phyloP scores from a whole-genome alignment of 192 early-diverging fungal species.

The Coemansia sp. region DNA sequence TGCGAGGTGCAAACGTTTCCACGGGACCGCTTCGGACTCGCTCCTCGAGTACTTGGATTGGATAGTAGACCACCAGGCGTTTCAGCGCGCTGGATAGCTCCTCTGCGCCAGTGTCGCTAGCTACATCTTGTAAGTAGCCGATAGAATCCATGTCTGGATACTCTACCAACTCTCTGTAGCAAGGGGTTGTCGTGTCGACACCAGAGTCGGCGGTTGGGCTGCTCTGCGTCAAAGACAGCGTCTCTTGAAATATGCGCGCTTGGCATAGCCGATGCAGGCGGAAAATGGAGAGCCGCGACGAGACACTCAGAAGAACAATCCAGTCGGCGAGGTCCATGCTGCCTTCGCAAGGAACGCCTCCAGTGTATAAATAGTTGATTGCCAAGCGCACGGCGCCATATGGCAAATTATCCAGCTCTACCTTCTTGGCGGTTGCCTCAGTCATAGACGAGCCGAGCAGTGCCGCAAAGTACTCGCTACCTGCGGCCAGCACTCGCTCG shows the following conservation, averaged over 20 bases:
- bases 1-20: slow-evolving; percentile 1
- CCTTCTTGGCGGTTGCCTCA: slow-evolving; percentile 23
- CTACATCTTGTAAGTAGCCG: slow-evolving; percentile 13
- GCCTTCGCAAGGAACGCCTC: slow-evolving; percentile 8
- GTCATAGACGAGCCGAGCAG: slow-evolving; percentile 37
- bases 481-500: slow-evolving; percentile 28
- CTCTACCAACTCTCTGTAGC: neutral
- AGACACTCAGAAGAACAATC: slow-evolving; percentile 25
- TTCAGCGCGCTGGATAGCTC: slow-evolving; percentile 27
- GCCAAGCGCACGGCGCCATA: slow-evolving; percentile 42
- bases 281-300: slow-evolving; percentile 32
- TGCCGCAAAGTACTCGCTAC: slow-evolving; percentile 48
- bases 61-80: slow-evolving; percentile 26
- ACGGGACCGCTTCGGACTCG: slow-evolving; percentile 18
- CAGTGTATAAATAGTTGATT: slow-evolving; percentile 35
- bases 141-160: slow-evolving; percentile 21
- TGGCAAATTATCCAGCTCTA: slow-evolving; percentile 35
- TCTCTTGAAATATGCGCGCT: slow-evolving; percentile 14
- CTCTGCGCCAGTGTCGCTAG: slow-evolving; percentile 25
- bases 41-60: slow-evolving; percentile 24
- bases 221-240: neutral
- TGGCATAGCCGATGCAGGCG: slow-evolving; percentile 39
- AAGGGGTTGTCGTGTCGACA: neutral
- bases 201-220: neutral
- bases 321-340: slow-evolving; percentile 22